Conservation (phyloP, 805 yeast genomes). For the Candida loeiensis region DNA sequence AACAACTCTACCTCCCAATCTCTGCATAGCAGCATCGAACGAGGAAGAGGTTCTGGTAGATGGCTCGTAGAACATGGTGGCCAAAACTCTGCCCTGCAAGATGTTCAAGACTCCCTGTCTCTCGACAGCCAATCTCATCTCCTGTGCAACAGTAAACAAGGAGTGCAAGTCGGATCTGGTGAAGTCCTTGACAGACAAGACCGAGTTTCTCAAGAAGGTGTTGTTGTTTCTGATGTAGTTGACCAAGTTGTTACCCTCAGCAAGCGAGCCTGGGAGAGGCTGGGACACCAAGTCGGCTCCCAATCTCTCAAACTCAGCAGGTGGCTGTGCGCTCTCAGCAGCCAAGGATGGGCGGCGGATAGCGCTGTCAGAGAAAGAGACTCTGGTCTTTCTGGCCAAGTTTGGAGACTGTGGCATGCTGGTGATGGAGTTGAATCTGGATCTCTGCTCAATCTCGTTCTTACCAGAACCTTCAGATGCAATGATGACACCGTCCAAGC, state of each 20-base stretch:
- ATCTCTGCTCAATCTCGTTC: conserved; percentile 43
- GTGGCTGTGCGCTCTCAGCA: conserved; percentile 40
- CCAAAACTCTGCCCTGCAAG: conserved; percentile 83
- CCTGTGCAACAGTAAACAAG: conserved; percentile 95
- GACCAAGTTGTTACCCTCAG: conserved; percentile 76
- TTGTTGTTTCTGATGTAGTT: conserved; percentile 77
- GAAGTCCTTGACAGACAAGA: conserved; percentile 84
- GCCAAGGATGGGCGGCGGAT: conserved; percentile 35
- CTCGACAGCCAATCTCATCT: conserved; percentile 94
- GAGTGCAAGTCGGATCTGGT: conserved; percentile 86
- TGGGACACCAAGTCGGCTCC: conserved; percentile 71
- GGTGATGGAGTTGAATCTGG: conserved; percentile 38
- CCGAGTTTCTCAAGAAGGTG: conserved; percentile 85
- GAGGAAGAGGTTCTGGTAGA: conserved; percentile 96
- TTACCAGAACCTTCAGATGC: conserved; percentile 60
- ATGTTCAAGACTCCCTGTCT: conserved; percentile 92
- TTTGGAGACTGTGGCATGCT: conserved; percentile 28
- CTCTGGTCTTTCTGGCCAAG: conserved; percentile 32
- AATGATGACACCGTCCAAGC: conserved; percentile 76
- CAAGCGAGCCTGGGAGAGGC: conserved; percentile 67
- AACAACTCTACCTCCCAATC: conserved; percentile 96
- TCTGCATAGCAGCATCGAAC: conserved; percentile 99
- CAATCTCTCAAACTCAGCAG: conserved; percentile 42
- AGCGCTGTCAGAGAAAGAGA: conserved; percentile 29
- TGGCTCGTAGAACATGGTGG: conserved; percentile 97